Evolutionary conservation across 2,329 filamentous ascomycete genomes (phyloP).

Genomic region (Plectosphaerella plurivora): DNA sequence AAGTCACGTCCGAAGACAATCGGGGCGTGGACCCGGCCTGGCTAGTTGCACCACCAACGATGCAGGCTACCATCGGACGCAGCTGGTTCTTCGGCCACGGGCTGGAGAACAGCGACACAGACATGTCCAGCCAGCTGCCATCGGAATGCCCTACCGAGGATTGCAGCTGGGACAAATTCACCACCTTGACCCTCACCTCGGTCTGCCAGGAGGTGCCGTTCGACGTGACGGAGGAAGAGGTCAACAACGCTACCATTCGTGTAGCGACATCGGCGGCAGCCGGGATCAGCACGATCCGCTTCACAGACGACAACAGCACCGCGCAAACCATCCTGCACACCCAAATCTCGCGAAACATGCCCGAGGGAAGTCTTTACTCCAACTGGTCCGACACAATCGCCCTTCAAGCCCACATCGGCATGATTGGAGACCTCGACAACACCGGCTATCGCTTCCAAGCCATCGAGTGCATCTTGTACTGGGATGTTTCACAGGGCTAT

Average conservation of each 20-base stretch:
- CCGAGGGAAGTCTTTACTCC: neutral
- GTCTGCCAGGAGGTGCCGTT: neutral
- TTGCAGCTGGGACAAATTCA: neutral
- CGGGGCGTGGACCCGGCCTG: too few species aligned
- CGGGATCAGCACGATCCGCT: neutral
- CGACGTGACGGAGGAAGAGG: neutral
- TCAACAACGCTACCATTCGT: neutral
- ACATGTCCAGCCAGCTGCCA: neutral
- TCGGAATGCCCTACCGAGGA: neutral
- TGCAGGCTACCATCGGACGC: neutral
- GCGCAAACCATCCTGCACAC: neutral
- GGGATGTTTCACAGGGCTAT: neutral
- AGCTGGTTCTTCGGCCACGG: neutral
- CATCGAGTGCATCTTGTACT: constrained; percentile 2
- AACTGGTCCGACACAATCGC: neutral
- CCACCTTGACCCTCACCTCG: neutral
- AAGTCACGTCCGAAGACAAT: too few species aligned
- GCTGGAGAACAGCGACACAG: neutral
- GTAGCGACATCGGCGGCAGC: neutral
- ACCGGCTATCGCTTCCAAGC: neutral
- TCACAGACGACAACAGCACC: neutral
- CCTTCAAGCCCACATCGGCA: neutral
- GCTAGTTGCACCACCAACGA: neutral
- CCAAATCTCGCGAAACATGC: neutral
- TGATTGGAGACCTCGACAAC: neutral